Evolutionary conservation across 208 protist species (phyloP).

Genomic region (Acanthamoeba castellanii): DNA sequence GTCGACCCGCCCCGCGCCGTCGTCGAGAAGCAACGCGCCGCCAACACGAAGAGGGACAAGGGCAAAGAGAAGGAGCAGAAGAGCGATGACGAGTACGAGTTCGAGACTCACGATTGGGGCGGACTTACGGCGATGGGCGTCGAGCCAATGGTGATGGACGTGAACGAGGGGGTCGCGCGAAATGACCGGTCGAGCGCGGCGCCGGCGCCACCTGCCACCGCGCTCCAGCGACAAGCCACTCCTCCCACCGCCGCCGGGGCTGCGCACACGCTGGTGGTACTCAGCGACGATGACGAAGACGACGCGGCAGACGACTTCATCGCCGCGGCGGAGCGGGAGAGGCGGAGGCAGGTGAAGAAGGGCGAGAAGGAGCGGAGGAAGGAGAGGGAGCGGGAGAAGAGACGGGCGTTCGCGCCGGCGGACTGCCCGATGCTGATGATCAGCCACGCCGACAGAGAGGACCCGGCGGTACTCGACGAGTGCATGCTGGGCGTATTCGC

Average conservation of each 20-base stretch:
- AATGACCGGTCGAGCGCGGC: too few species aligned
- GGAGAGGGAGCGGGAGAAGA: background rate
- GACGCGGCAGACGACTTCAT: background rate
- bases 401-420: background rate
- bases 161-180: background rate
- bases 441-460: background rate
- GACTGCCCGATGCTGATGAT: conserved; percentile 22
- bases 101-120: background rate
- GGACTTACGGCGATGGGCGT: too few species aligned
- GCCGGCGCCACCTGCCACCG: too few species aligned
- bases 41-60: background rate
- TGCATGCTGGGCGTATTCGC: background rate
- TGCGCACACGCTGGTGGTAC: background rate
- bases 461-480: background rate
- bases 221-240: background rate
- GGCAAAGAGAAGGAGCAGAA: background rate
- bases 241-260: background rate
- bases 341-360: background rate
- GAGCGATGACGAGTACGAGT: background rate
- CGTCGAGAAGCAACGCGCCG: background rate
- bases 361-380: background rate
- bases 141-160: background rate
- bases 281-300: background rate
- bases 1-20: background rate
- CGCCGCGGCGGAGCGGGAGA: background rate